Percentiles rank a stretch among this genome's conserved stretches.
Evolutionary conservation across 2,329 filamentous ascomycete species (phyloP).

Genomic region (Plenodomus biglobosus): DNA sequence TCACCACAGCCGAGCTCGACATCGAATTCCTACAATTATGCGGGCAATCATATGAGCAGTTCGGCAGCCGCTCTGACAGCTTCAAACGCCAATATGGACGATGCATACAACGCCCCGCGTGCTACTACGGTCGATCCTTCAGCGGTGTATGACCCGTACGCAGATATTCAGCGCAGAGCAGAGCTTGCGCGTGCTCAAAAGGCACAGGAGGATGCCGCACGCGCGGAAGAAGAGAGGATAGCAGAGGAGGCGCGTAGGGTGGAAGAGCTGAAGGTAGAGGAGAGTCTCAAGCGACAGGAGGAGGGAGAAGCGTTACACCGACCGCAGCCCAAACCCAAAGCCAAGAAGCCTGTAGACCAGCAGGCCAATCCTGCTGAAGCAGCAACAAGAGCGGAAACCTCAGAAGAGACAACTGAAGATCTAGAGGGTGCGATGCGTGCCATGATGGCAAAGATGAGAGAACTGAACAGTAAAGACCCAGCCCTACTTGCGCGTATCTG

Average conservation of each 20-base stretch:
- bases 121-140: constrained; percentile 56
- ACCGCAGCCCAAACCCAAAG: constrained; percentile 20
- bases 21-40: constrained; percentile 26
- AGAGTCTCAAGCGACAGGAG: constrained; percentile 24
- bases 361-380: constrained; percentile 16
- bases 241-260: constrained; percentile 30
- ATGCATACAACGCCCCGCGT: constrained; percentile 23
- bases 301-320: constrained; percentile 25
- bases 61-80: constrained; percentile 16
- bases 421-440: constrained; percentile 56
- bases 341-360: constrained; percentile 29
- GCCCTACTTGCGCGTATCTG: constrained; percentile 57
- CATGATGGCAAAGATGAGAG: constrained; percentile 61
- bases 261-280: constrained; percentile 30
- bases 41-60: constrained; percentile 1
- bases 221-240: constrained; percentile 39
- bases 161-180: constrained; percentile 50
- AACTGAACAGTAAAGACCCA: constrained; percentile 59
- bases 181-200: constrained; percentile 38
- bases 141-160: constrained; percentile 57
- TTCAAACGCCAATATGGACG: constrained; percentile 17
- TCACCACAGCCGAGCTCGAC: constrained; percentile 12
- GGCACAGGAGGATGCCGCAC: constrained; percentile 37
- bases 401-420: constrained; percentile 25
- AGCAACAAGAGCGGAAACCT: constrained; percentile 1